Conservation (phyloP, 352 stramenopile genomes). For the Phytophthora palmivora region DNA sequence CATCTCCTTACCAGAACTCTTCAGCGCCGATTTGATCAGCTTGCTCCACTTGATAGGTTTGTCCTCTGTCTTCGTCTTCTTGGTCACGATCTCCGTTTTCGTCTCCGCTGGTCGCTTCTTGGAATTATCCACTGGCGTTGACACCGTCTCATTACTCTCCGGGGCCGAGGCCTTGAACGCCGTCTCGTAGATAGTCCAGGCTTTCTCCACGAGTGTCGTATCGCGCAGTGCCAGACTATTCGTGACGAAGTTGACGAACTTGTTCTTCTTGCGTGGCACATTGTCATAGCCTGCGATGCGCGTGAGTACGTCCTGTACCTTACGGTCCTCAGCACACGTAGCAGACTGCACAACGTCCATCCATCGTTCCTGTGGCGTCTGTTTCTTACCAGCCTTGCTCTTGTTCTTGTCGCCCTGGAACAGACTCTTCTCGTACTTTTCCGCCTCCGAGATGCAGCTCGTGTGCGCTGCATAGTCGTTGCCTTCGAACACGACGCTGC, state of each 20-base stretch:
- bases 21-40: conserved; percentile 64
- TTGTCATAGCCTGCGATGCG: conserved; percentile 88
- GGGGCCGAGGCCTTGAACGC: conserved; percentile 58
- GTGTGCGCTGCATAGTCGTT: conserved; percentile 91
- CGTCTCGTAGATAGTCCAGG: conserved; percentile 79
- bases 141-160: conserved; percentile 9
- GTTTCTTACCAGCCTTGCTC: conserved; percentile 65
- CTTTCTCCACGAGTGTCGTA: conserved; percentile 54
- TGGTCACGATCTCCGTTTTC: conserved; percentile 31
- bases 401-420: conserved; percentile 78
- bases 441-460: conserved; percentile 93
- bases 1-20: conserved; percentile 57
- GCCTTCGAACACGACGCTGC: conserved; percentile 90
- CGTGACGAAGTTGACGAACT: conserved; percentile 93
- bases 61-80: conserved; percentile 60
- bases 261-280: conserved; percentile 93
- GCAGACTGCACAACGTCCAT: conserved; percentile 74
- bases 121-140: conserved; percentile 5
- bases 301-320: conserved; percentile 74
- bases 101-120: conserved; percentile 60
- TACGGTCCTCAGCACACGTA: conserved; percentile 53
- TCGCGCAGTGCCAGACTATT: conserved; percentile 81
- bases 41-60: conserved; percentile 79
- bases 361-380: conserved; percentile 91
- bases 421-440: conserved; percentile 94